Evolutionary conservation across 257 asterid species (phyloP).

Genomic region (Linderniella brevidens): DNA sequence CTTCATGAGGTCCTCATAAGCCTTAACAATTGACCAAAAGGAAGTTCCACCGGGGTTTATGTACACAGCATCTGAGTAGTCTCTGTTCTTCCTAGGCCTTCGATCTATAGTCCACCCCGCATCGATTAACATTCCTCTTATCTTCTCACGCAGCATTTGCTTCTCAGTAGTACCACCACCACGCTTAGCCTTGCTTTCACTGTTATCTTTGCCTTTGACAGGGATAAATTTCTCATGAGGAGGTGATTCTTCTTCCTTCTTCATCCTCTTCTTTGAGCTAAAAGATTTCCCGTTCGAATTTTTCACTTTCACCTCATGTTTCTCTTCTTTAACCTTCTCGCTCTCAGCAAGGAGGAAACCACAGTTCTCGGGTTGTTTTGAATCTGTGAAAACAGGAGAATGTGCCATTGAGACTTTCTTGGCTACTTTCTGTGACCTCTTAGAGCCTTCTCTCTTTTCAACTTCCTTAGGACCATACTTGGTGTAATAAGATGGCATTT

Average conservation of each 20-base stretch:
- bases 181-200: slow-evolving; percentile 36
- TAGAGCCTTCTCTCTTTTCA: slow-evolving; percentile 28
- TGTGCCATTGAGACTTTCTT: slow-evolving; percentile 21
- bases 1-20: slow-evolving; percentile 81
- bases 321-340: slow-evolving; percentile 22
- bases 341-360: too few relatives aligned
- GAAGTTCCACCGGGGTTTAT: slow-evolving; percentile 82
- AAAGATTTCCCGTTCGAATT: slow-evolving; percentile 24
- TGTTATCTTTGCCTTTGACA: slow-evolving; percentile 30
- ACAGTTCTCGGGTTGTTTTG: slow-evolving; percentile 28
- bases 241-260: slow-evolving; percentile 25
- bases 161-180: slow-evolving; percentile 89
- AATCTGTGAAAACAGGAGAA: slow-evolving; percentile 19
- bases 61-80: slow-evolving; percentile 90
- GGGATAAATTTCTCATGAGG: slow-evolving; percentile 21
- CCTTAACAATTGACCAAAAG: slow-evolving; percentile 92
- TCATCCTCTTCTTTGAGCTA: slow-evolving; percentile 38
- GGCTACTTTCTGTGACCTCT: slow-evolving; percentile 38
- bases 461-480: slow-evolving; percentile 15
- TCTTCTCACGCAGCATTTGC: slow-evolving; percentile 74
- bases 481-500: slow-evolving; percentile 18
- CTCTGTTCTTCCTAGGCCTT: slow-evolving; percentile 89
- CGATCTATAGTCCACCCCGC: slow-evolving; percentile 90
- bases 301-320: slow-evolving; percentile 19
- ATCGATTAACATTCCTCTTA: slow-evolving; percentile 64